Conservation (phyloP, 805 yeast species). For the Yarrowia hollandica region DNA sequence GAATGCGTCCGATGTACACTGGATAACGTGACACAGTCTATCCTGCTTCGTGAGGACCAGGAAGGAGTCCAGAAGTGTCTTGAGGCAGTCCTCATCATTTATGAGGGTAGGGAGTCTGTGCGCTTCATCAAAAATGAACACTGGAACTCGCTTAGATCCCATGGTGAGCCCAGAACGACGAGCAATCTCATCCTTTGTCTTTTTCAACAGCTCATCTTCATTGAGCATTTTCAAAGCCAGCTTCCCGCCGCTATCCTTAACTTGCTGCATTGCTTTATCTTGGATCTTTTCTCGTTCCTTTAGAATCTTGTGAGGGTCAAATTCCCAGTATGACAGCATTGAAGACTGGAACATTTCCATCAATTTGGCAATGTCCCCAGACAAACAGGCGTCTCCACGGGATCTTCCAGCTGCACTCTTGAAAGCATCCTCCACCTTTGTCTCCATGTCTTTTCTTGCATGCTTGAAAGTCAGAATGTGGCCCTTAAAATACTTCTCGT, state of each 20-base stretch:
- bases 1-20: slow-evolving; percentile 34
- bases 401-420: slow-evolving; percentile 4
- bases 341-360: slow-evolving; percentile 32
- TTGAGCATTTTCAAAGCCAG: slow-evolving; percentile 17
- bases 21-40: slow-evolving; percentile 34
- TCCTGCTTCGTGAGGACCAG: slow-evolving; percentile 34
- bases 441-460: slow-evolving; percentile 31
- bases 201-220: slow-evolving; percentile 7
- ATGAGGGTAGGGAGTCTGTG: slow-evolving; percentile 31
- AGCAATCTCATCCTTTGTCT: slow-evolving; percentile 23
- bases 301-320: slow-evolving; percentile 32
- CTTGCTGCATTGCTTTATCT: slow-evolving; percentile 23
- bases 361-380: slow-evolving; percentile 31
- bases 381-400: slow-evolving; percentile 3
- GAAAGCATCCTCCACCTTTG: slow-evolving; percentile 23
- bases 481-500: slow-evolving; percentile 31
- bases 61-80: slow-evolving; percentile 32
- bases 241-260: neutral
- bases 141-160: slow-evolving; percentile 31
- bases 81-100: slow-evolving; percentile 28
- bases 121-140: slow-evolving; percentile 33
- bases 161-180: slow-evolving; percentile 20
- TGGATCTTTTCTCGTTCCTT: slow-evolving; percentile 23
- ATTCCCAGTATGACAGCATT: slow-evolving; percentile 33
- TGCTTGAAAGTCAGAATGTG: slow-evolving; percentile 34